phyloP scores from a whole-genome alignment of 192 early-diverging fungal genomes.

The Jimgerdemannia lactiflua region DNA sequence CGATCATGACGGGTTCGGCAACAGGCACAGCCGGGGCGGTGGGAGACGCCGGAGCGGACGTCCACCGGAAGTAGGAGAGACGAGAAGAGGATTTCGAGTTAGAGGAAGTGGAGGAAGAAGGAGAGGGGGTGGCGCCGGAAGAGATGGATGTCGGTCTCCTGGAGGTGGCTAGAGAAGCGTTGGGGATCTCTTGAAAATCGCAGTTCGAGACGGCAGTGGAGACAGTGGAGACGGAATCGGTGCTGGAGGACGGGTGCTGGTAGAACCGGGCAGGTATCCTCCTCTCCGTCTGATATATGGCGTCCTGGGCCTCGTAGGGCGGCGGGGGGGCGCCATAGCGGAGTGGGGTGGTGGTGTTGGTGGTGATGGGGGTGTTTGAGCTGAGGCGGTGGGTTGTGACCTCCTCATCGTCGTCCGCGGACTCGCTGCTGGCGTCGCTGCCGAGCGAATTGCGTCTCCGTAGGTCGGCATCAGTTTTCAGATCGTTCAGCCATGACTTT shows the following conservation, averaged over 20 bases:
- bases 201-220: not conserved
- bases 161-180: not conserved
- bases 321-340: not conserved
- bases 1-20: slow-evolving; percentile 1
- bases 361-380: not conserved
- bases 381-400: not conserved
- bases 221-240: not conserved
- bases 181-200: not conserved
- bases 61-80: not conserved
- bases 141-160: not conserved
- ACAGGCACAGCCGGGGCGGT: slow-evolving; percentile 4
- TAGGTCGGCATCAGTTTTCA: not conserved
- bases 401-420: not conserved
- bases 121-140: not conserved
- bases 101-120: slow-evolving; percentile 5
- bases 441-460: not conserved
- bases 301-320: not conserved
- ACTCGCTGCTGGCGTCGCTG: not conserved
- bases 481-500: not conserved
- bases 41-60: not conserved
- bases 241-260: not conserved
- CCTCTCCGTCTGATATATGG: not conserved
- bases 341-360: not conserved
- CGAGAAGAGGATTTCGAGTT: not conserved
- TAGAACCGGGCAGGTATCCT: not conserved